phyloP scores from a whole-genome alignment of 768 basidiomycete species.

The Phaeotremella fagi region DNA sequence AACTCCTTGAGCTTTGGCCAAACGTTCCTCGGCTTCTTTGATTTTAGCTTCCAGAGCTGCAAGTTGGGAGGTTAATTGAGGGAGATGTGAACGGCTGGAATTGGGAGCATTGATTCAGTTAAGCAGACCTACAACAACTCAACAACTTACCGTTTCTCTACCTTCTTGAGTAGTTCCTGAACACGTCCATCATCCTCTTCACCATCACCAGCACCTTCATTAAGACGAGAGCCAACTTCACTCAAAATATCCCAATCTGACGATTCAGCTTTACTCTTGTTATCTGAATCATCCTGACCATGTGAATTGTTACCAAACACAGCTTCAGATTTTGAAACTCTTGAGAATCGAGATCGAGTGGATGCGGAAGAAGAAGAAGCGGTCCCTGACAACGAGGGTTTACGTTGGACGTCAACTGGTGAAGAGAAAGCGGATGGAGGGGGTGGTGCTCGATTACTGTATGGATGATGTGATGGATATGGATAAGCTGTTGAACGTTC shows the following conservation, averaged over 20 bases:
- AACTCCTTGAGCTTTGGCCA: constrained; percentile 17
- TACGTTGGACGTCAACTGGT: not conserved
- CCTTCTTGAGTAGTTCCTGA: constrained; percentile 31
- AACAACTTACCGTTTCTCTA: constrained; percentile 35
- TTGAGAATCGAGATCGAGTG: not conserved
- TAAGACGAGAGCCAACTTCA: constrained; percentile 21
- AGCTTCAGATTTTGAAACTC: not conserved
- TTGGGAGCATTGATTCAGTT: not conserved
- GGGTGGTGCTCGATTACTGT: not conserved
- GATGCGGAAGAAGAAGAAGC: not conserved
- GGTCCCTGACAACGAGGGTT: not conserved
- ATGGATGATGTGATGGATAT: not conserved
- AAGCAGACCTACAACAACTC: too few relatives aligned
- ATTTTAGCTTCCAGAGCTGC: constrained; percentile 32
- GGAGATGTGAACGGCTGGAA: constrained; percentile 24
- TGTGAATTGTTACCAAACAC: not conserved
- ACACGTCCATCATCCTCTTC: constrained; percentile 17
- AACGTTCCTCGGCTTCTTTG: constrained; percentile 33
- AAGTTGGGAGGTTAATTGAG: constrained; percentile 28
- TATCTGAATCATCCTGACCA: not conserved
- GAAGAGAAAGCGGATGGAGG: not conserved
- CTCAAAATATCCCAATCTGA: constrained; percentile 26
- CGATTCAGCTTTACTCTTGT: not conserved
- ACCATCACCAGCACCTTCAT: constrained; percentile 8
- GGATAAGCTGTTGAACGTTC: not conserved